Percentiles rank a stretch among this genome's conserved stretches.
Evolutionary conservation across 768 basidiomycete species (phyloP).

Genomic region (Trametes coccinea): DNA sequence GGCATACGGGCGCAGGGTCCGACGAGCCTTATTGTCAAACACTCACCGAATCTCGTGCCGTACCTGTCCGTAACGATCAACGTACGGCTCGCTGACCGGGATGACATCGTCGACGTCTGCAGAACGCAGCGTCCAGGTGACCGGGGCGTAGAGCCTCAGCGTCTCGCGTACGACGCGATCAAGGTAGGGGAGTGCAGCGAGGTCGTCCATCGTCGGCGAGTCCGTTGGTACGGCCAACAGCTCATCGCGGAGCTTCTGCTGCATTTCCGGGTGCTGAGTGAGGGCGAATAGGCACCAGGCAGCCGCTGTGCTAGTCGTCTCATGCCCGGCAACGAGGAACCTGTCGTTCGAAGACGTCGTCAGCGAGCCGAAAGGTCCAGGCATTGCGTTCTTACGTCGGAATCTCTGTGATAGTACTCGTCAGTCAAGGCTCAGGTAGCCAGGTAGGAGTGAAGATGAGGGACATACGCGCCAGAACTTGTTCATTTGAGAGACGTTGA

Average conservation of each 20-base stretch:
- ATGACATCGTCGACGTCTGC: conserved; percentile 47
- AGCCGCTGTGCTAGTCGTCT: conserved; percentile 40
- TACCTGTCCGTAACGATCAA: conserved; percentile 18
- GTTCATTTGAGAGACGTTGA: conserved; percentile 60
- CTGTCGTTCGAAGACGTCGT: not conserved
- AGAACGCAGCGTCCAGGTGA: conserved; percentile 50
- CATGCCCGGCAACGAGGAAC: conserved; percentile 38
- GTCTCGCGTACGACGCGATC: conserved; percentile 63
- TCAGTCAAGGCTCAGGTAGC: conserved; percentile 30
- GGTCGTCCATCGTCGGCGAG: conserved; percentile 62
- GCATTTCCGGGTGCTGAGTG: conserved; percentile 35
- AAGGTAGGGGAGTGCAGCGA: conserved; percentile 66
- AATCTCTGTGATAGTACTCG: conserved; percentile 1
- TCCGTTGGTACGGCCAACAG: conserved; percentile 40
- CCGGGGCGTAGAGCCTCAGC: conserved; percentile 54
- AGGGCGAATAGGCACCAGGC: conserved; percentile 40
- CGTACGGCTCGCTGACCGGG: conserved; percentile 44
- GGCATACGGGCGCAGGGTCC: too few species aligned
- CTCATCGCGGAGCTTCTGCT: conserved; percentile 41
- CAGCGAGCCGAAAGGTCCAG: not conserved
- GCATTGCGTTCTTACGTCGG: conserved; percentile 10
- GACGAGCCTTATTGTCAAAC: not conserved
- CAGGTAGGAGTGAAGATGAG: conserved; percentile 26
- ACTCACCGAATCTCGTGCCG: conserved; percentile 34
- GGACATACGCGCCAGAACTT: conserved; percentile 54